Conservation (phyloP, 2,329 filamentous ascomycete genomes). For the Reticulascus tulasneorum region DNA sequence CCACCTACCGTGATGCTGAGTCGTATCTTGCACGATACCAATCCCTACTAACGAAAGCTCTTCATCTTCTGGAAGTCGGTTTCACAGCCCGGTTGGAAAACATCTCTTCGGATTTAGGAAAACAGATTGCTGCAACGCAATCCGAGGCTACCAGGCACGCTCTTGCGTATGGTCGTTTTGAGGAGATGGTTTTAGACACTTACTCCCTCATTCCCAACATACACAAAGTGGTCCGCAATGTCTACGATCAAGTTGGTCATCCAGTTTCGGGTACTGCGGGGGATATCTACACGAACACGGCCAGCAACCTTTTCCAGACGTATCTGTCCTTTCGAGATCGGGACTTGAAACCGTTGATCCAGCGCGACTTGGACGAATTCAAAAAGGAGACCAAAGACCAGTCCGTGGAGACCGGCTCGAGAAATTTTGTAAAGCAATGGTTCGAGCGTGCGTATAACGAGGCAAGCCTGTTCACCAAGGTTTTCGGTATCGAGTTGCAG, state of each 20-base stretch:
- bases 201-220: constrained; percentile 54
- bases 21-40: constrained; percentile 86
- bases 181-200: constrained; percentile 54
- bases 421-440: constrained; percentile 56
- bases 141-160: constrained; percentile 58
- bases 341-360: constrained; percentile 47
- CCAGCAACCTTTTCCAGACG: constrained; percentile 50
- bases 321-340: constrained; percentile 51
- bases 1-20: constrained; percentile 80
- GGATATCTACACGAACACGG: constrained; percentile 51
- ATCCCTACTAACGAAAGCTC: constrained; percentile 66
- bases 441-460: constrained; percentile 57
- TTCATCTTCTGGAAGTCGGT: constrained; percentile 58
- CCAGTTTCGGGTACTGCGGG: constrained; percentile 38
- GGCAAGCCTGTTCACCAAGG: constrained; percentile 45
- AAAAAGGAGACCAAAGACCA: constrained; percentile 45
- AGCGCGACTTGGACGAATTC: constrained; percentile 52
- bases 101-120: constrained; percentile 50
- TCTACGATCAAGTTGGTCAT: constrained; percentile 49
- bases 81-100: constrained; percentile 50
- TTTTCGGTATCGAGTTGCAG: constrained; percentile 53
- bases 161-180: constrained; percentile 56
- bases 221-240: constrained; percentile 46
- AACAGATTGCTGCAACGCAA: constrained; percentile 50
- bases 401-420: constrained; percentile 50